Base-by-base conservation (phyloP, 23 red algal species). In the Gracilariopsis chorda region DNA sequence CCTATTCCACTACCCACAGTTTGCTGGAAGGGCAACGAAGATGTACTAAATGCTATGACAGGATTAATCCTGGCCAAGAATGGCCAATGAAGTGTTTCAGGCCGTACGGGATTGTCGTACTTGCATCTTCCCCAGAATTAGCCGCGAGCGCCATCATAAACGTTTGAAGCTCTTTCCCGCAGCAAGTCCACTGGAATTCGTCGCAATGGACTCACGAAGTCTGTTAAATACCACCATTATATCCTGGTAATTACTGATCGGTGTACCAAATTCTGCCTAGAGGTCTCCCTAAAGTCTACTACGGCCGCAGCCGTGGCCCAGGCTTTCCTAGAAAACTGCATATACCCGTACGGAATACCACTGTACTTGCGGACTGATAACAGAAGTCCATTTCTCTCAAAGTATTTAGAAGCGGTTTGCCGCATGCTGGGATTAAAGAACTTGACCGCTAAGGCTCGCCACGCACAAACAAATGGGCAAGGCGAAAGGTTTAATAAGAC, bases 401-500 rank as follows among this genome's bases (percentile, higher is more conserved):
- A 73, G 9, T 39, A 42, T 35, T 73, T 39, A 32, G 67, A 24
- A 42, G 7, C 27, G 37, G 5, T 73, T 33, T 39, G 67, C 67
- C 67, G 20, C 23, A 35, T 73, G 67, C 36, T 73, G 8, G 67
- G 67, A 35, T 39, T 36, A 7, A 73, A 24, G 25, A 4, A 35
- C 25, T 42, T 24, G 36, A 42, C 45, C 45, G 45, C 25, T 33
- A 73, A 32, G 19, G 67, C 67, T n/a, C 45, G 45, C 28, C 28
- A 73, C 45, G 34, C 28, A 24, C 67, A 73, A 73, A 33, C 67
- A 9, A 73, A 73, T 73, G 67, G 67, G 7, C 67, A 73, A 9
- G 67, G 37, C 34, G 67, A 73, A 0, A 30, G 27, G 7, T 74
- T 37, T 35, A 74, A 37, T 14, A 74, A 74, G 0, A 74, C 27